Percentiles rank a stretch among this genome's conserved stretches.
These are phyloP conservation scores for Teunomyces atbi DNA, from an alignment of 805 yeast genomes.

Conservation along the genomic window DNA sequence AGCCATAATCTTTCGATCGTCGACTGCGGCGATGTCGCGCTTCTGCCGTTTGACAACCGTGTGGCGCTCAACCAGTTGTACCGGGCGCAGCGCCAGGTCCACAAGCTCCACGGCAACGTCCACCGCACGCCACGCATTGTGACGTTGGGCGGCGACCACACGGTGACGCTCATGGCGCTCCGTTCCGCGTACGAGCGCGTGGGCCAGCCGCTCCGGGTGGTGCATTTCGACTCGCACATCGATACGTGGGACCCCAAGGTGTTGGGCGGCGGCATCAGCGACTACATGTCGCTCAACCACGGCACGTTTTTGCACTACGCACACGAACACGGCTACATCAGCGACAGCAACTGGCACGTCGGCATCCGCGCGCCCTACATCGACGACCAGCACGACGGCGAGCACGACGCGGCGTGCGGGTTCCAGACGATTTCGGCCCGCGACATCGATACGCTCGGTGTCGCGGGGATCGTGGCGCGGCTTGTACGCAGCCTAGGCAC, in stretches of 20 bases:
- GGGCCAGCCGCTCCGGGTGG: constrained; percentile 46
- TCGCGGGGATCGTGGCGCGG: constrained; percentile 32
- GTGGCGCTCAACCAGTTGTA: constrained; percentile 64
- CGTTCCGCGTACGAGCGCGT: constrained; percentile 49
- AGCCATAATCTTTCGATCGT: constrained; percentile 35
- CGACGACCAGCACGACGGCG: constrained; percentile 31
- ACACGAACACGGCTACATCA: constrained; percentile 60
- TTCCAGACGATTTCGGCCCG: constrained; percentile 45
- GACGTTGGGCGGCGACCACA: constrained; percentile 64
- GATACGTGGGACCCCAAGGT: constrained; percentile 69
- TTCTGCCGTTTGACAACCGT: constrained; percentile 65
- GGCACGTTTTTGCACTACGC: constrained; percentile 74
- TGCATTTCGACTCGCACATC: constrained; percentile 66
- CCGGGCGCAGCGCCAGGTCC: constrained; percentile 50
- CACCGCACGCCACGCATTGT: constrained; percentile 37
- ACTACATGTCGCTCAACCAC: constrained; percentile 60
- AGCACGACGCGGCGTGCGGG: constrained; percentile 53
- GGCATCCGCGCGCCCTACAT: constrained; percentile 67
- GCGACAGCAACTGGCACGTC: constrained; percentile 53
- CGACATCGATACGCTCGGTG: constrained; percentile 45
- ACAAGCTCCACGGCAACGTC: constrained; percentile 27
- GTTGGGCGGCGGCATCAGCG: constrained; percentile 60
- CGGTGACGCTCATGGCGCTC: constrained; percentile 51
- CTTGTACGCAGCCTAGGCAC: constrained; percentile 36
- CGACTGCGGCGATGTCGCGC: constrained; percentile 70